Evolutionary conservation across 2,329 filamentous ascomycete species (phyloP).

Genomic region (Decorospora gaudefroyi): DNA sequence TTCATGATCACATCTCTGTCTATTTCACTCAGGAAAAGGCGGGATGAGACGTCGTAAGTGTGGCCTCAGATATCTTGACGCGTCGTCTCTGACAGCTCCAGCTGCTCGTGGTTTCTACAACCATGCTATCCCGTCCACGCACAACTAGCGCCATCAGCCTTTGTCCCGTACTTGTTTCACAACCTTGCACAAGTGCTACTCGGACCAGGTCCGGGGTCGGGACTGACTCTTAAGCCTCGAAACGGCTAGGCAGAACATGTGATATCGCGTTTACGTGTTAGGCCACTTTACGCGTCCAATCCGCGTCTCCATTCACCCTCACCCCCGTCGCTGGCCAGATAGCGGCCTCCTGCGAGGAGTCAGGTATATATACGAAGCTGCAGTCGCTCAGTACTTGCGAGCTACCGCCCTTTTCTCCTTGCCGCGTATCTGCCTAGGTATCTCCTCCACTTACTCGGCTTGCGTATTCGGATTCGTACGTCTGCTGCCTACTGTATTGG

Average conservation of each 20-base stretch:
- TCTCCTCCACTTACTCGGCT: constrained; percentile 21
- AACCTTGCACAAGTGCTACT: constrained; percentile 36
- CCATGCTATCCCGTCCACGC: constrained; percentile 3
- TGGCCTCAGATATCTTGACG: neutral
- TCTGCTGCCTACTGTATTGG: constrained; percentile 38
- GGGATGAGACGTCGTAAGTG: neutral
- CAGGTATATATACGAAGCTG: constrained; percentile 43
- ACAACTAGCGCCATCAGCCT: constrained; percentile 29
- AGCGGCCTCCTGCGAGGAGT: constrained; percentile 39
- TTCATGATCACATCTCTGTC: constrained; percentile 12
- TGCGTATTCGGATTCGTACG: constrained; percentile 32
- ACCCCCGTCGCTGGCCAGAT: constrained; percentile 34
- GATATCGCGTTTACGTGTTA: constrained; percentile 46
- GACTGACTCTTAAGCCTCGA: constrained; percentile 35
- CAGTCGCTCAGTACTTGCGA: constrained; percentile 32
- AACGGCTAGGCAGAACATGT: constrained; percentile 37
- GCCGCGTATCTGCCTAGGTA: constrained; percentile 41
- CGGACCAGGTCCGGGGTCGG: constrained; percentile 24
- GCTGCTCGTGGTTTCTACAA: constrained; percentile 14
- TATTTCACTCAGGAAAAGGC: constrained; percentile 1
- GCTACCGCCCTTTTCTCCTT: constrained; percentile 32
- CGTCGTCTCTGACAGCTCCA: constrained; percentile 7
- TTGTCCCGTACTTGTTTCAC: constrained; percentile 37
- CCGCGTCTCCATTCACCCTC: constrained; percentile 33
- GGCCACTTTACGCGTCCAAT: constrained; percentile 43